Conservation (phyloP, 208 protist species). For the Trypanosoma melophagium region DNA sequence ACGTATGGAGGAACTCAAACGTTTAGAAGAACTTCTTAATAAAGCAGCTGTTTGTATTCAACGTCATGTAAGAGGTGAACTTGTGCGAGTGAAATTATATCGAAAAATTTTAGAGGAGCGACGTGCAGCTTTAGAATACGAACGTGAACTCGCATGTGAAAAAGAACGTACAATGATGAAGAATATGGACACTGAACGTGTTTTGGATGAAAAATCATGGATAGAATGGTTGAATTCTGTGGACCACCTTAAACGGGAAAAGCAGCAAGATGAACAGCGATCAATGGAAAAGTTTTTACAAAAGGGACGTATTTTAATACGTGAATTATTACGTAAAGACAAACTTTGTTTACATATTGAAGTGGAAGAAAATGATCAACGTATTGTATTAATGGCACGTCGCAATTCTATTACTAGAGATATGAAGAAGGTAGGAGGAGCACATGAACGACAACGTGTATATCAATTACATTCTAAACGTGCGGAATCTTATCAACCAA, state of each 20-base stretch:
- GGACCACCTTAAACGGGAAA: constrained; percentile 19
- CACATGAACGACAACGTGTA: background rate
- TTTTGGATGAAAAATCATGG: constrained; percentile 20
- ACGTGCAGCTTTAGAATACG: constrained; percentile 14
- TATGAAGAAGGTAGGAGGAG: constrained; percentile 5
- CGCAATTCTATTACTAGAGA: constrained; percentile 9
- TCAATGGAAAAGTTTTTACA: constrained; percentile 10
- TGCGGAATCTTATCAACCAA: background rate
- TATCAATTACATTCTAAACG: background rate
- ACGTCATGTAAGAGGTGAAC: constrained; percentile 22
- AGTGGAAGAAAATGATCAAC: constrained; percentile 14
- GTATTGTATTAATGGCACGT: background rate
- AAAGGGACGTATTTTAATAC: constrained; percentile 22
- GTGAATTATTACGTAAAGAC: constrained; percentile 24
- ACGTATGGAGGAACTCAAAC: background rate
- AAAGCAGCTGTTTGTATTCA: constrained; percentile 27
- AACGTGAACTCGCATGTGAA: constrained; percentile 12
- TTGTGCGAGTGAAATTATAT: constrained; percentile 17
- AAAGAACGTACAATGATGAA: constrained; percentile 4
- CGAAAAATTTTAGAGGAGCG: constrained; percentile 24
- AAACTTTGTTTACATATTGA: constrained; percentile 13
- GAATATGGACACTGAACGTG: background rate
- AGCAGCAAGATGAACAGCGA: constrained; percentile 17
- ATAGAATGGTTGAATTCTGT: constrained; percentile 21
- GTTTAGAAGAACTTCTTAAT: constrained; percentile 13